Evolutionary conservation across 768 basidiomycete genomes (phyloP).

Genomic region (Pulveroboletus sp.): DNA sequence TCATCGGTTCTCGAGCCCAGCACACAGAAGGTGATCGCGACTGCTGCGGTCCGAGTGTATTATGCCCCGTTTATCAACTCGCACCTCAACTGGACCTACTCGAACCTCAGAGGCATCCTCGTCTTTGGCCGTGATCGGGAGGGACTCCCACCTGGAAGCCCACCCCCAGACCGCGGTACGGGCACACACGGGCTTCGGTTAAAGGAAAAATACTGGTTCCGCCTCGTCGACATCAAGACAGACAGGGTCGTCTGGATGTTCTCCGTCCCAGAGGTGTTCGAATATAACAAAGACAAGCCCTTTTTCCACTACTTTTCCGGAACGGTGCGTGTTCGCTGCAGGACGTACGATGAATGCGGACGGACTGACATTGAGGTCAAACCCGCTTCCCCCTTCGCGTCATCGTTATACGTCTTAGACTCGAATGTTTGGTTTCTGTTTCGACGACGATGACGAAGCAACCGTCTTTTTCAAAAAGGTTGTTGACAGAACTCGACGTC

Average conservation of each 20-base stretch:
- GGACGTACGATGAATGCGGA: neutral
- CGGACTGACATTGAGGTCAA: neutral
- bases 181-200: slow-evolving; percentile 22
- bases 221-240: slow-evolving; percentile 53
- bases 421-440: slow-evolving; percentile 53
- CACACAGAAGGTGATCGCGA: slow-evolving; percentile 48
- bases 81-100: slow-evolving; percentile 54
- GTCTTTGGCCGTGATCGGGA: slow-evolving; percentile 45
- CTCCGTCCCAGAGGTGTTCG: slow-evolving; percentile 53
- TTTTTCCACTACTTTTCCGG: slow-evolving; percentile 92
- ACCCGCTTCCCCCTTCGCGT: neutral
- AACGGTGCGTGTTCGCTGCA: slow-evolving; percentile 52
- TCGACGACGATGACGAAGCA: slow-evolving; percentile 60
- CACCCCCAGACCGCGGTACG: slow-evolving; percentile 19
- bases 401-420: slow-evolving; percentile 14
- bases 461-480: slow-evolving; percentile 58
- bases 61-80: slow-evolving; percentile 49
- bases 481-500: slow-evolving; percentile 45
- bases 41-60: slow-evolving; percentile 56
- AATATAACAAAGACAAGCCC: slow-evolving; percentile 79
- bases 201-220: slow-evolving; percentile 54
- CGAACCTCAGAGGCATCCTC: slow-evolving; percentile 56
- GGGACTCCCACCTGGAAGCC: slow-evolving; percentile 20
- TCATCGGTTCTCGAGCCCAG: slow-evolving; percentile 37
- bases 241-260: slow-evolving; percentile 67